Evolutionary conservation across 768 basidiomycete species (phyloP), one percentile per base, ranked within the genome.

Genomic region (Termitomyces titanicus): DNA sequence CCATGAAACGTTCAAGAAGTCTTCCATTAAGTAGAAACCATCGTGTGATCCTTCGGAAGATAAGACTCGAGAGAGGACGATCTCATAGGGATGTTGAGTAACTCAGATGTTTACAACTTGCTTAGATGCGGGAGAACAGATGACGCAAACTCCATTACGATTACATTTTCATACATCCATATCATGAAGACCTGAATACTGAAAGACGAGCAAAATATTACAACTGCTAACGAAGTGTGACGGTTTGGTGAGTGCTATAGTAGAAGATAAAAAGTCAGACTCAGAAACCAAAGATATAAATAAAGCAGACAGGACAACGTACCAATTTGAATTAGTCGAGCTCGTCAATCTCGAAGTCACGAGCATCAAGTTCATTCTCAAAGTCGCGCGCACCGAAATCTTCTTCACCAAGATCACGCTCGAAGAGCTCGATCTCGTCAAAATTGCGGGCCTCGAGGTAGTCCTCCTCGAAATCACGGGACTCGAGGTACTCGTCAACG

Each of bases 381-480:
- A 27, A 33, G 5, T 31, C 29, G 40, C 40, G 38, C 5, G 18
- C 20, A 20, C 43, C 42, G 10, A 44, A 27, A 29, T 52, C 40
- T 35, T 35, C 33, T 35, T 35, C 33, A 13, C 11, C 18, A 25
- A 29, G 13, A 18, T 27, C 40, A 11, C 42, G 51, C 15, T 35
- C 15, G 51, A 35, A 44, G 40, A 53, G 12, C 10, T 51, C 49
- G 3, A 43, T 25, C 31, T 20, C 51, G 25, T 53, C 51, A 17
- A 53, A 53, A 44, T 45, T 31, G 22, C 51, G 40, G 9, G 52
- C n/a, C 7, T 31, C 52, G 24, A 53, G 47, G 31, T 47, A 33
- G 13, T 49, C 48, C 7, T 47, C 29, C 34, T 35, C 34, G 25
- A 55, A 24, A 25, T 43, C 49, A 49, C 47, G 47, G 8, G 12